These are phyloP conservation scores for Aspergillus bertholletiae DNA, from an alignment of 495 filamentous ascomycete genomes.

Conservation along the genomic window DNA sequence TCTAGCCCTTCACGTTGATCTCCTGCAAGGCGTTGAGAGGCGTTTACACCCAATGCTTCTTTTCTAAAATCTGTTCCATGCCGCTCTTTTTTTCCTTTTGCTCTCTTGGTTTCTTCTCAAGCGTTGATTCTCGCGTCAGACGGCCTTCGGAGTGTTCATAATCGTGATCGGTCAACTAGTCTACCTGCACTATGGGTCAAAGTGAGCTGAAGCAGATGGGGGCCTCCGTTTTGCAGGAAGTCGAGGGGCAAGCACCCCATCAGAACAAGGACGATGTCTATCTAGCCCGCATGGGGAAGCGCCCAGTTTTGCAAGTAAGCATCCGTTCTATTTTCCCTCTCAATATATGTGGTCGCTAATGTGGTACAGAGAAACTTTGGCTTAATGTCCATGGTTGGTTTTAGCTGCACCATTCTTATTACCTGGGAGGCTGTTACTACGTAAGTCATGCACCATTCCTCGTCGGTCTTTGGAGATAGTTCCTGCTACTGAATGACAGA, in stretches of 20 bases:
- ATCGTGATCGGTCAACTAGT: no score
- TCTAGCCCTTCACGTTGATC: no score
- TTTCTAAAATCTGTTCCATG: no score
- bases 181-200: neutral
- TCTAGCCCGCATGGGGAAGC: neutral
- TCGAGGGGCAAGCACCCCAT: neutral
- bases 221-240: neutral
- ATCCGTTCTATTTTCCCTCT: no score
- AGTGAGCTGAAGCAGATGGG: neutral
- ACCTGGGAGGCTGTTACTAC: conserved; percentile 55
- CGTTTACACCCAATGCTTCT: no score
- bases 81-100: no score
- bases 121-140: no score
- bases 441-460: neutral
- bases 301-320: neutral
- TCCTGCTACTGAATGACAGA: neutral
- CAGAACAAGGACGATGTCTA: neutral
- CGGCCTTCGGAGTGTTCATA: no score
- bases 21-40: no score
- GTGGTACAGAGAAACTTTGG: conserved; percentile 45
- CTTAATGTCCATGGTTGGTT: conserved; percentile 47
- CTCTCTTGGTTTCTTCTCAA: no score
- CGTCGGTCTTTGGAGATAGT: neutral
- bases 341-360: no score
- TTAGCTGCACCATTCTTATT: conserved; percentile 48